Base-by-base conservation (phyloP, 495 filamentous ascomycete species). In the Xylaria cubensis region DNA sequence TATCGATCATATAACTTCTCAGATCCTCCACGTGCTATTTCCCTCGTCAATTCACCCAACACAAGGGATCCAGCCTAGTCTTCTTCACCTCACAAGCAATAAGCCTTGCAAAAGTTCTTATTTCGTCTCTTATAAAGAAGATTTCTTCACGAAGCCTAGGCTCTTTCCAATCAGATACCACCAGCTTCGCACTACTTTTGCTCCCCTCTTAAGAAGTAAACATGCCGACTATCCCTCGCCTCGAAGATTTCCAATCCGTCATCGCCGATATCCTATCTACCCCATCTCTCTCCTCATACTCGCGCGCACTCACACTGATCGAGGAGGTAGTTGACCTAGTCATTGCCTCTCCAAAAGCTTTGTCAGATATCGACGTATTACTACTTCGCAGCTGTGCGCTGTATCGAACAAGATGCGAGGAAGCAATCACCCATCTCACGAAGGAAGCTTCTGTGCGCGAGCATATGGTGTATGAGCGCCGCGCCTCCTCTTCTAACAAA, bases 401-500 rank as follows among this genome's bases (percentile, higher is more conserved):
- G 2, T 67, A 66, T 19, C 24, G 41, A 4, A n/a, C 26, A 0
- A 21, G 48, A 1, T 67, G 26, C 21, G 15, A 36, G 1, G 19
- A 1, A 0, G 10, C 10, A 6, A 51, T 72, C 5, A 0, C 12
- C 17, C 21, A n/a, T 0, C 42, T 72, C 9, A 15, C 21, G 2
- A 26, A 0, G 4, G 10, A 32, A 10, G 70, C 7, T 0, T 39
- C 42, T 0, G 19, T 17, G 4, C 2, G 15, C 3, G 70, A 72
- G 42, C 51, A 72, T 3, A 32, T 19, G 29, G 15, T 32, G n/a
- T 72, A 72, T 4, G 19, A 61, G 9, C 63, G 70, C 17, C n/a
- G n/a, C n/a, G n/a, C n/a, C n/a, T 24, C 66, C 19, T 19, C 46
- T 0, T 15, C 19, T 21, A 26, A 50, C 21, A 48, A 41, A n/a